Conservation (phyloP, 345 rosid species). For the Lumnitzera racemosa region DNA sequence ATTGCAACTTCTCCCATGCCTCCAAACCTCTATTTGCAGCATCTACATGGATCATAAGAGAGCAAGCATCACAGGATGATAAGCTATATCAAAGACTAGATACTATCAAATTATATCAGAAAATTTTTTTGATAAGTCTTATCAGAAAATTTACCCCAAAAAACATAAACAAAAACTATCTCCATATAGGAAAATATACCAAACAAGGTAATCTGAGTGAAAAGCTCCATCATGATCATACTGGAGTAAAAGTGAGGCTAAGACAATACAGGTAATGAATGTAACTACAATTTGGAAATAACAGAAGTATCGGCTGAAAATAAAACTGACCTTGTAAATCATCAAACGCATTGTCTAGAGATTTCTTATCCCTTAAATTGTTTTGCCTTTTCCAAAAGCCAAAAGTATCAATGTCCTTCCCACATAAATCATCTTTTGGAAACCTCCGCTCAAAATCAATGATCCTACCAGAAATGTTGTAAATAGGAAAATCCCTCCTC, state of each 20-base stretch:
- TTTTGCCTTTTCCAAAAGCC: conserved; percentile 42
- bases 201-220: no score
- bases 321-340: conserved; percentile 22
- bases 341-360: conserved; percentile 5
- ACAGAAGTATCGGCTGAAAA: neutral
- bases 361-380: conserved; percentile 10
- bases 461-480: conserved; percentile 29
- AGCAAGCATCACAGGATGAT: neutral
- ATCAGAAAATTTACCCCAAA: no score
- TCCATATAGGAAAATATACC: no score
- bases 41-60: conserved; percentile 7
- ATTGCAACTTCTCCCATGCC: conserved; percentile 32
- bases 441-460: conserved; percentile 43
- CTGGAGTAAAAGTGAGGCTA: no score
- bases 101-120: no score
- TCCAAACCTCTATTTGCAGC: conserved; percentile 29
- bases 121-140: no score
- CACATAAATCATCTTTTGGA: conserved; percentile 33
- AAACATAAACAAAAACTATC: no score
- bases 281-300: neutral
- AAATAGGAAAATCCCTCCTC: conserved; percentile 35
- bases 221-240: no score
- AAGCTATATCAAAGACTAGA: neutral
- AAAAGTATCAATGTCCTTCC: conserved; percentile 24
- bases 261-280: neutral